Evolutionary conservation across 1,284 basidiomycete genomes (phyloP).

Genomic region (Puccinia novopanici): DNA sequence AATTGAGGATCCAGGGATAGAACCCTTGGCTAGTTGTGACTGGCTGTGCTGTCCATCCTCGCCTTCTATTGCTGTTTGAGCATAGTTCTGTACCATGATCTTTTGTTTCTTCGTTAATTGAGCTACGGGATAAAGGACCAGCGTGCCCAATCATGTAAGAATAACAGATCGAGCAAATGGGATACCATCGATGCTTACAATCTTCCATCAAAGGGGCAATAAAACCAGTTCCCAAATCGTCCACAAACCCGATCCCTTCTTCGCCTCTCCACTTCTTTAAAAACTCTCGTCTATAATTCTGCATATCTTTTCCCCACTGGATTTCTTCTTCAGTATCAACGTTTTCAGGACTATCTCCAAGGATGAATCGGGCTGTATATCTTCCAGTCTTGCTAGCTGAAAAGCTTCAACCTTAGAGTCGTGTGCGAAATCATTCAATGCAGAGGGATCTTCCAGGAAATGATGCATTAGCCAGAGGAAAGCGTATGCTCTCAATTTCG

Average conservation of each 20-base stretch:
- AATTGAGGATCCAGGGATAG: neutral
- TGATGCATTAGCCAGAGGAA: conserved; percentile 78
- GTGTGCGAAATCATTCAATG: conserved; percentile 31
- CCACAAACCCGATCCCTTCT: conserved; percentile 50
- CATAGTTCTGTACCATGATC: conserved; percentile 50
- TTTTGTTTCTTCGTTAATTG: conserved; percentile 46
- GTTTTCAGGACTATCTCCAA: conserved; percentile 34
- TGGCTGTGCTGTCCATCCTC: conserved; percentile 27
- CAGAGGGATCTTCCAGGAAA: conserved; percentile 68
- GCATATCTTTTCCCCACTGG: conserved; percentile 51
- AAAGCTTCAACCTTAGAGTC: conserved; percentile 40
- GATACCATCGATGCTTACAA: neutral
- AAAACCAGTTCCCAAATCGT: conserved; percentile 24
- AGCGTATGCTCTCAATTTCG: conserved; percentile 70
- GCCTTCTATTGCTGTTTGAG: conserved; percentile 34
- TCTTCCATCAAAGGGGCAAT: conserved; percentile 43
- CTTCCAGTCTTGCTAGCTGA: conserved; percentile 31
- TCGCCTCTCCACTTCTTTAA: conserved; percentile 51
- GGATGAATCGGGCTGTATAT: conserved; percentile 15
- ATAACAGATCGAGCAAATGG: neutral
- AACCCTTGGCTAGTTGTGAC: neutral
- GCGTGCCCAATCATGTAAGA: neutral
- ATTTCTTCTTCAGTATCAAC: conserved; percentile 49
- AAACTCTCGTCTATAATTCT: conserved; percentile 44
- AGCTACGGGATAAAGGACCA: neutral